Evolutionary conservation across 2,329 filamentous ascomycete genomes (phyloP), one percentile per base, ranked within the genome.

Genomic region (Botrytis aclada): DNA sequence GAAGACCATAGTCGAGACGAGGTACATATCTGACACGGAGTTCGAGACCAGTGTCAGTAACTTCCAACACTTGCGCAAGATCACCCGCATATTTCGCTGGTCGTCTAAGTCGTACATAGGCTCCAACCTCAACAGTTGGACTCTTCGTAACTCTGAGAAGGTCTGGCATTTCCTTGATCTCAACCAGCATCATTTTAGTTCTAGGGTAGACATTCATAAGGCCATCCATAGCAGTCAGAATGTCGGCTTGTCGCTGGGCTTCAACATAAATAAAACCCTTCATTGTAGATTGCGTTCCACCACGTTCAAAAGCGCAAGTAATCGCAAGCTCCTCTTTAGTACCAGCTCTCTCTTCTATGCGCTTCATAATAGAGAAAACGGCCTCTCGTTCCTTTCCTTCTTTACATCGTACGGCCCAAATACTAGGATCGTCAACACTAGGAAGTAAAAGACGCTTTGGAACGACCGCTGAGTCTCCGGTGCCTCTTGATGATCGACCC

Each of bases 91-190:
- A 97, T 80, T 95, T 92, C 62, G 91, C 87, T 3, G 90, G 90
- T 71, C 93, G 89, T 81, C 90, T 91, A 76, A 98, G 90, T 76
- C 96, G 93, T 69, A 98, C 95, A 88, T 96, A 99, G 54, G 94
- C 94, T 76, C 95, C 95, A 16, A 92, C 92, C 78, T 96, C 90
- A 47, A 99, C 85, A 39, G 90, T 90, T 65, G 94, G 93, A 4
- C 92, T 95, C 84, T 97, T 97, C 74, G 90, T 91, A 41, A 97
- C 93, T 69, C 94, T 90, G 29, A 99, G 86, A n/a, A 99, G 88
- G 82, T 98, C 96, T 2, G 96, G 95, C 91, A 98, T 97, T 83
- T 99, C 96, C 82, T 97, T 97, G 79, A 98, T 94, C 66, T 96
- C 93, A 60, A 99, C 94, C 69, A 98, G 85, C 62, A 95, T 89